Evolutionary conservation across 2,329 filamentous ascomycete species (phyloP).

Genomic region (Sclerotinia sclerotiorum): DNA sequence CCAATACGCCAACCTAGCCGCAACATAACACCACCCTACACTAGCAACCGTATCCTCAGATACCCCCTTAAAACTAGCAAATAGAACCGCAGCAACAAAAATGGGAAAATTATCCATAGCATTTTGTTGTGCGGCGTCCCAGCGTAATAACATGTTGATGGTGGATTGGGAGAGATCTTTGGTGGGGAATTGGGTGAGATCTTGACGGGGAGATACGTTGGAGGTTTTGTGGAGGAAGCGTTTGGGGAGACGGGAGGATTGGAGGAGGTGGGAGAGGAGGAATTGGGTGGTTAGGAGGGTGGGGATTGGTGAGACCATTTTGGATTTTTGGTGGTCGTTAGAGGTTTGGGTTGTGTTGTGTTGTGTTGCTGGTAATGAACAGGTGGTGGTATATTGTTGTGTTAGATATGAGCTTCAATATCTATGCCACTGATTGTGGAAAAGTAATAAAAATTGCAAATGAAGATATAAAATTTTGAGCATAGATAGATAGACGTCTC

Average conservation of each 20-base stretch:
- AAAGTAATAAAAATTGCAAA: not conserved
- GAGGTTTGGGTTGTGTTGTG: slow-evolving; percentile 64
- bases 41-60: slow-evolving; percentile 42
- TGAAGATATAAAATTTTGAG: not conserved
- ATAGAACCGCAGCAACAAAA: slow-evolving; percentile 43
- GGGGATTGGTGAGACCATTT: slow-evolving; percentile 44
- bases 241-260: slow-evolving; percentile 27
- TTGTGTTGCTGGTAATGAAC: not conserved
- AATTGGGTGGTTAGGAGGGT: slow-evolving; percentile 16
- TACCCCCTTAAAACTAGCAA: slow-evolving; percentile 45
- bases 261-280: slow-evolving; percentile 3
- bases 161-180: slow-evolving; percentile 46
- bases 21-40: slow-evolving; percentile 44
- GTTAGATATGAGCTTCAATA: not conserved
- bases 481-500: not conserved
- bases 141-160: slow-evolving; percentile 38
- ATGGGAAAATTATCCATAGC: slow-evolving; percentile 46
- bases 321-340: slow-evolving; percentile 58
- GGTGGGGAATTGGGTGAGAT: slow-evolving; percentile 34
- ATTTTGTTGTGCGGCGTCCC: slow-evolving; percentile 7
- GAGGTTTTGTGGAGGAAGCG: slow-evolving; percentile 4
- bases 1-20: slow-evolving; percentile 46
- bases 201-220: slow-evolving; percentile 8
- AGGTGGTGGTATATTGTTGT: no score
- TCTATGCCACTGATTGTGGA: no score